Conservation (phyloP, 2,329 filamentous ascomycete genomes). For the Aspergillus ruber region DNA sequence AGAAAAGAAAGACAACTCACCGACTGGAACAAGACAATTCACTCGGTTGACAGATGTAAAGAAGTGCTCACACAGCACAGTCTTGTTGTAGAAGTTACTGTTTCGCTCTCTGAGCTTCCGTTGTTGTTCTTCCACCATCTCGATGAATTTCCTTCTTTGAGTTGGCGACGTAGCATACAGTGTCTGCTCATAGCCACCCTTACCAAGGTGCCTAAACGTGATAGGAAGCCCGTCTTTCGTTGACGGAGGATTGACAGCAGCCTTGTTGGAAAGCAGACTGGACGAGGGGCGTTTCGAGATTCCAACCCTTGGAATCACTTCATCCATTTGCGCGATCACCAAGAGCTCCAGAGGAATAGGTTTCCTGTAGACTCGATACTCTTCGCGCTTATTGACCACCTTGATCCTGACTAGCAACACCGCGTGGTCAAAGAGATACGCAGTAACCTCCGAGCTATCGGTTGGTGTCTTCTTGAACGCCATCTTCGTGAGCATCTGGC, state of each 20-base stretch:
- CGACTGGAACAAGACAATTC: slow-evolving; percentile 89
- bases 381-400: slow-evolving; percentile 84
- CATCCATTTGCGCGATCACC: slow-evolving; percentile 94
- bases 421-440: slow-evolving; percentile 94
- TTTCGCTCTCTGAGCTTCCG: slow-evolving; percentile 68
- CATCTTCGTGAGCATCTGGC: slow-evolving; percentile 91
- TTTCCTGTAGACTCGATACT: slow-evolving; percentile 89
- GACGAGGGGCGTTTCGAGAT: slow-evolving; percentile 82
- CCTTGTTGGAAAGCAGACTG: slow-evolving; percentile 64
- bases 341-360: slow-evolving; percentile 91
- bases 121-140: slow-evolving; percentile 88
- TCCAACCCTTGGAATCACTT: slow-evolving; percentile 76
- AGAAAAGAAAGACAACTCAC: slow-evolving; percentile 45
- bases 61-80: slow-evolving; percentile 73
- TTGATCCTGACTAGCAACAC: slow-evolving; percentile 88
- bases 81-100: slow-evolving; percentile 64
- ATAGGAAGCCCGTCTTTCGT: slow-evolving; percentile 81
- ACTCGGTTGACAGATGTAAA: slow-evolving; percentile 84
- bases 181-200: slow-evolving; percentile 88
- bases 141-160: slow-evolving; percentile 91
- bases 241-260: slow-evolving; percentile 42
- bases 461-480: slow-evolving; percentile 87
- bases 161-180: slow-evolving; percentile 81
- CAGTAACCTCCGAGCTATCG: slow-evolving; percentile 82
- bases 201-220: slow-evolving; percentile 91